Percentiles rank a stretch among this genome's conserved stretches.
phyloP scores from a whole-genome alignment of 2,329 filamentous ascomycete genomes.

The Pseudopyricularia cyperi region DNA sequence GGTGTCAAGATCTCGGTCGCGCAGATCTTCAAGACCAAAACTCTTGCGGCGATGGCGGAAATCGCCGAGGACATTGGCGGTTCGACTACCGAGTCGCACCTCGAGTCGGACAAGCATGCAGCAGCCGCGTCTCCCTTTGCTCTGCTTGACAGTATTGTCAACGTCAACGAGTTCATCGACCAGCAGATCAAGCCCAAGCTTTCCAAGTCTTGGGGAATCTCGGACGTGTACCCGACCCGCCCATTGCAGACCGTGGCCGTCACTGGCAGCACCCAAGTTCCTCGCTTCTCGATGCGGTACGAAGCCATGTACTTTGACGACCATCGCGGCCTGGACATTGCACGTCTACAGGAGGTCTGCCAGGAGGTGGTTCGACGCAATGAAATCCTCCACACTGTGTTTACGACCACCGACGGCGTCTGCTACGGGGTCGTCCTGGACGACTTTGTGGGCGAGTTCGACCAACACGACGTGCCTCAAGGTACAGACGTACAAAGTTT shows the following conservation, averaged over 20 bases:
- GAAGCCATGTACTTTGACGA: constrained; percentile 49
- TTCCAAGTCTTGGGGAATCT: constrained; percentile 33
- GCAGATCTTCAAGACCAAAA: constrained; percentile 25
- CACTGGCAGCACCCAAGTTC: constrained; percentile 39
- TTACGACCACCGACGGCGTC: constrained; percentile 35
- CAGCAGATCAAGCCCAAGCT: constrained; percentile 37
- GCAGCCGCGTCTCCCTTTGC: constrained; percentile 33
- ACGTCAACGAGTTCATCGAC: constrained; percentile 29
- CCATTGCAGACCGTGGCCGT: constrained; percentile 48
- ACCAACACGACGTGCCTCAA: constrained; percentile 10
- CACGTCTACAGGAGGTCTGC: constrained; percentile 34
- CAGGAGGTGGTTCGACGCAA: constrained; percentile 44
- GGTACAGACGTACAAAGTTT: constrained; percentile 35
- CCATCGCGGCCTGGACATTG: constrained; percentile 18
- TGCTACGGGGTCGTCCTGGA: constrained; percentile 47
- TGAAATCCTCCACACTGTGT: constrained; percentile 54
- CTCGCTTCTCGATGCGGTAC: constrained; percentile 50
- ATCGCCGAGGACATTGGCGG: constrained; percentile 1
- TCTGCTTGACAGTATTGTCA: constrained; percentile 23
- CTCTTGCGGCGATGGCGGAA: constrained; percentile 11
- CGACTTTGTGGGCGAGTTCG: constrained; percentile 38
- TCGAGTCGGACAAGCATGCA: neutral
- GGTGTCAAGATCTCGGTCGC: constrained; percentile 27
- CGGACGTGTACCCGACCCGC: constrained; percentile 43
- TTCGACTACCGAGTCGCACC: neutral